Base-by-base conservation (phyloP, 495 filamentous ascomycete species). In the Penicillium malachiteum region DNA sequence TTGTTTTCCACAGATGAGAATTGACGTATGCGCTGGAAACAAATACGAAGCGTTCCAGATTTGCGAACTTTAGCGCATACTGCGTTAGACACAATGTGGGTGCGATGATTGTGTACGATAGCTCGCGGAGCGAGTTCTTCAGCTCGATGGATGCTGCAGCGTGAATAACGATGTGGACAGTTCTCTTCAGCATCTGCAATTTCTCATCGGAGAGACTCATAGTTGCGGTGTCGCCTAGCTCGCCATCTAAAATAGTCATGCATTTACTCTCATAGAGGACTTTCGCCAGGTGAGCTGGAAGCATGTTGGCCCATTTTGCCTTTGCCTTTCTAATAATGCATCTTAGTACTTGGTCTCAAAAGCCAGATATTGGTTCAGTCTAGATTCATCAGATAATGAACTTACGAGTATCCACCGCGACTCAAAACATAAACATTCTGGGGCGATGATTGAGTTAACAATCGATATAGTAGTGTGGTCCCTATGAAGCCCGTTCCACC, bases 141-240 rank as follows among this genome's bases (percentile, higher is more conserved):
- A 67, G 45, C 31, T 53, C 44, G 13, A 62, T 58, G 12, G 65
- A 58, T 1, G 56, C 46, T 10, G 62, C 62, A 8, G 54, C 57
- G 21, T 67, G 62, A 31, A 67, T 62, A 13, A 67, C 37, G 31
- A 67, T 52, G 42, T 67, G 65, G 0, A 67, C 65, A 31, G 51
- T 62, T 38, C 26, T 44, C 33, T 67, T 67, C 14, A 67, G 47
- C 58, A 67, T 65, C 35, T 67, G 65, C 0, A 67, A 26, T 11
- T 47, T 48, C 0, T 58, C 54, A 17, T 67, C 62, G 11, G 58
- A 43, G n/a, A 67, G 52, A 47, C 55, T 31, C 65, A 67, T 67
- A 18, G 59, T 67, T n/a, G 65, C 62, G 0, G 65, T 67, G 18
- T 67, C 52, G 12, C 65, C 65, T 14, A 67, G 16, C 46, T 67